A percentile compares a stretch with the other conserved stretches of the same genome.
Conservation (phyloP, 108 stramenopile species). For the Phaeodactylum tricornutum region DNA sequence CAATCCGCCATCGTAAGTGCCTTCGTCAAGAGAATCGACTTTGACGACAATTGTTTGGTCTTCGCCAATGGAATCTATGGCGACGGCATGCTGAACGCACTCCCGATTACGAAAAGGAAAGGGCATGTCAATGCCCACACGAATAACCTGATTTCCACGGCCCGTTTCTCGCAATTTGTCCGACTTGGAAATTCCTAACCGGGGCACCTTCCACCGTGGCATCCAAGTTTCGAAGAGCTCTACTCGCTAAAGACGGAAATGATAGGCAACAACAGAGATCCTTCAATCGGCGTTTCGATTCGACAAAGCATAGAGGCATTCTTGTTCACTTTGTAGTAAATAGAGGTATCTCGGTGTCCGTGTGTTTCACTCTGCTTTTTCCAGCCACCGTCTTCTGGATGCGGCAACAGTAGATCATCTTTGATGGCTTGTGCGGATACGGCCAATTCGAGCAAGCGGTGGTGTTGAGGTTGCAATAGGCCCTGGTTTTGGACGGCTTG, state of each 20-base stretch:
- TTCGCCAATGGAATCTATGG: slow-evolving; percentile 59
- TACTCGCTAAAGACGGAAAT: slow-evolving; percentile 66
- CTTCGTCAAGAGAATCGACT: slow-evolving; percentile 9
- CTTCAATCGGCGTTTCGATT: slow-evolving; percentile 55
- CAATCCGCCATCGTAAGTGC: slow-evolving; percentile 16
- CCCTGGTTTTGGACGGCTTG: slow-evolving; percentile 6
- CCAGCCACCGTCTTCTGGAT: slow-evolving; percentile 27
- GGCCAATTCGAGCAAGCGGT: slow-evolving; percentile 23
- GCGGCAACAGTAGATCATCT: slow-evolving; percentile 17
- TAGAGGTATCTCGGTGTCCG: slow-evolving; percentile 34
- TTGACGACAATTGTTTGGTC: slow-evolving; percentile 29
- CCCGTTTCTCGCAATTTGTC: slow-evolving; percentile 43
- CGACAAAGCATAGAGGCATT: slow-evolving; percentile 32
- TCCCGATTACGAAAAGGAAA: slow-evolving; percentile 49
- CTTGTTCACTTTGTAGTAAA: slow-evolving; percentile 54
- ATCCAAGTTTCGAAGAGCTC: slow-evolving; percentile 62
- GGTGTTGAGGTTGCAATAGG: slow-evolving; percentile 13
- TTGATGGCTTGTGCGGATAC: slow-evolving; percentile 18
- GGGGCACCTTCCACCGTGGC: slow-evolving; percentile 38
- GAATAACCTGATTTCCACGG: slow-evolving; percentile 40
- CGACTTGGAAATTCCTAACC: slow-evolving; percentile 33
- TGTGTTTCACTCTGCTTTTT: slow-evolving; percentile 47
- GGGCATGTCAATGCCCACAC: slow-evolving; percentile 33
- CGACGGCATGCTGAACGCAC: slow-evolving; percentile 31
- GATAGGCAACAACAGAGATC: slow-evolving; percentile 42